Base-by-base conservation (phyloP, 192 early-diverging fungal genomes). In the Podila epigama region DNA sequence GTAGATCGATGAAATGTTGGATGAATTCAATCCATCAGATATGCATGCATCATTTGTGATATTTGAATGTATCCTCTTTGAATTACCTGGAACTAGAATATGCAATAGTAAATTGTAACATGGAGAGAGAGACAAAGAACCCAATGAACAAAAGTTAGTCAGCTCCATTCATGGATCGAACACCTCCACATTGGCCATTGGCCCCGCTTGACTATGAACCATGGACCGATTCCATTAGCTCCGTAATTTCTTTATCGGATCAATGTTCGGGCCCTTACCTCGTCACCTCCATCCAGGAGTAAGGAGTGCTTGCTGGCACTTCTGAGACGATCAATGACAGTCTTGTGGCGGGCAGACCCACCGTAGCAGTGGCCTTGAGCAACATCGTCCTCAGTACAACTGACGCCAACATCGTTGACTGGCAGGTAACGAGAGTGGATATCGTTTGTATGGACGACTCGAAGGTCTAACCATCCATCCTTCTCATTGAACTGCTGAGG, bases 221-320 rank as follows among this genome's bases (percentile, higher is more conserved):
- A n/a, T n/a, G n/a, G n/a, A n/a, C n/a, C n/a, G n/a, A n/a, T n/a
- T n/a, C n/a, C n/a, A n/a, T n/a, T n/a, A n/a, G n/a, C n/a, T n/a
- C n/a, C n/a, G n/a, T n/a, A 42, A 16, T 16, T 42, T n/a, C 1
- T 42, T 42, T 12, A 42, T 16, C 12, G n/a, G 1, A n/a, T 42
- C 84, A 59, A 82, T 69, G 34, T 85, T 66, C 59, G n/a, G n/a
- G n/a, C 1, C 41, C 13, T 28, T 61, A 75, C 71, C 60, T 92
- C 84, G 71, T 94, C 93, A 28, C 91, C 93, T n/a, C 87, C 92
- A 69, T 94, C 89, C 37, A 95, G 66, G 18, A 95, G 79, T 29
- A 92, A 60, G 4, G 79, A 71, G 60, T 90, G 70, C 28, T 81
- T 58, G 69, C 70, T 84, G 16, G 81, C 69, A 31, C 66, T 68